These are phyloP conservation scores for Exophiala oligosperma DNA, from an alignment of 2,329 filamentous ascomycete species.

Conservation along the genomic window DNA sequence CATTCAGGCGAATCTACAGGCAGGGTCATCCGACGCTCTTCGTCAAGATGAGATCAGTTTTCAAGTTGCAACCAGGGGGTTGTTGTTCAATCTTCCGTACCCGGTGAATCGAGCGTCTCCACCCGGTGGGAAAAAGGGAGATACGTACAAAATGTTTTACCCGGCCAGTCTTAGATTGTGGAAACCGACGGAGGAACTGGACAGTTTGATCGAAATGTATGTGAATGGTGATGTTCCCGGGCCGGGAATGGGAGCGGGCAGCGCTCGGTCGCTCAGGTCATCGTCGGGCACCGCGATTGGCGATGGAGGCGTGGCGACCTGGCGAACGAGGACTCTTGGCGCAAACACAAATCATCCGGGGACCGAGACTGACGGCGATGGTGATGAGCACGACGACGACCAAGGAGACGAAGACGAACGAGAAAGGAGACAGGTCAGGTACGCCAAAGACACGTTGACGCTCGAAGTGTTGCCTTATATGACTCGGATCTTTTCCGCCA, in stretches of 20 bases:
- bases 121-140: slow-evolving; percentile 43
- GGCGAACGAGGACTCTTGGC: slow-evolving; percentile 31
- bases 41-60: slow-evolving; percentile 94
- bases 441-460: slow-evolving; percentile 69
- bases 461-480: slow-evolving; percentile 88
- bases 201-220: slow-evolving; percentile 70
- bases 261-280: slow-evolving; percentile 39
- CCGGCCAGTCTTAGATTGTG: slow-evolving; percentile 81
- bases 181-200: slow-evolving; percentile 79
- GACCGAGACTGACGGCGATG: not conserved
- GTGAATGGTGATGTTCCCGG: slow-evolving; percentile 53
- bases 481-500: slow-evolving; percentile 57
- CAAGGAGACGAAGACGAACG: not conserved
- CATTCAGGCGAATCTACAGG: slow-evolving; percentile 42
- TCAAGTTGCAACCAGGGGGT: slow-evolving; percentile 81
- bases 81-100: slow-evolving; percentile 80
- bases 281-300: slow-evolving; percentile 38
- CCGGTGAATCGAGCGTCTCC: slow-evolving; percentile 69
- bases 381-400: too few relatives aligned
- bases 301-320: slow-evolving; percentile 38
- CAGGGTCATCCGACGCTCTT: slow-evolving; percentile 69
- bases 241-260: slow-evolving; percentile 38
- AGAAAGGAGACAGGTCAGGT: slow-evolving; percentile 40
- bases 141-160: slow-evolving; percentile 88
- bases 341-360: not conserved